These are phyloP conservation scores for Strigomonas galati DNA, from an alignment of 208 protist species.

Conservation along the genomic window DNA sequence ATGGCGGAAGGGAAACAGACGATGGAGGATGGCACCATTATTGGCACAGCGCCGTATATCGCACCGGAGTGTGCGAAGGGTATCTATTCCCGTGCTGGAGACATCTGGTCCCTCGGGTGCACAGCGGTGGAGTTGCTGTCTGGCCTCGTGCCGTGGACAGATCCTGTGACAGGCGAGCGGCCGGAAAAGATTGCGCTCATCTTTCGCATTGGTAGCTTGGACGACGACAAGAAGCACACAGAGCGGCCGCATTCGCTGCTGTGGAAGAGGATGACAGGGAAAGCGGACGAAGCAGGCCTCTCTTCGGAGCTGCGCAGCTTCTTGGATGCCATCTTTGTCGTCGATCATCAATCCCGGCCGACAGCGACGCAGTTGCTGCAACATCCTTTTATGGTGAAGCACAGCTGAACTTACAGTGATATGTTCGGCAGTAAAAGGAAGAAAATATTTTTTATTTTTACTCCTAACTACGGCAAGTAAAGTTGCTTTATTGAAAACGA, in stretches of 20 bases:
- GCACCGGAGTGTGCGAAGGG: conserved; percentile 61
- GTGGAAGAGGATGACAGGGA: background rate
- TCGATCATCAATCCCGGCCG: conserved; percentile 37
- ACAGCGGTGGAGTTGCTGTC: conserved; percentile 71
- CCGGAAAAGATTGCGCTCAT: conserved; percentile 41
- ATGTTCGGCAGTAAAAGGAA: no score
- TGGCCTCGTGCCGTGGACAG: no score
- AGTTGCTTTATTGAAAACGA: no score
- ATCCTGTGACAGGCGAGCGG: conserved; percentile 13
- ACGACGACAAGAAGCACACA: conserved; percentile 18
- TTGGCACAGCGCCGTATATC: conserved; percentile 78
- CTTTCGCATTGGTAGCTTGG: conserved; percentile 53
- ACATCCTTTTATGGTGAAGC: conserved; percentile 45
- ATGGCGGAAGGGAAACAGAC: conserved; percentile 27
- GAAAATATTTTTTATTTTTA: no score
- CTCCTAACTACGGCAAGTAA: no score
- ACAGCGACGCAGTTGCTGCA: conserved; percentile 50
- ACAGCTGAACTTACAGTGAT: background rate
- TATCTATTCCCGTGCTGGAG: conserved; percentile 50
- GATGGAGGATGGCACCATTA: conserved; percentile 34
- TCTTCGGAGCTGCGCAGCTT: no score
- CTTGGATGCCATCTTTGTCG: background rate
- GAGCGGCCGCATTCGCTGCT: conserved; percentile 8
- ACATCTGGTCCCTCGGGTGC: conserved; percentile 85
- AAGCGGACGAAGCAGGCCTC: background rate